phyloP scores from a whole-genome alignment of 2,329 filamentous ascomycete genomes.

The Fusarium sp. region DNA sequence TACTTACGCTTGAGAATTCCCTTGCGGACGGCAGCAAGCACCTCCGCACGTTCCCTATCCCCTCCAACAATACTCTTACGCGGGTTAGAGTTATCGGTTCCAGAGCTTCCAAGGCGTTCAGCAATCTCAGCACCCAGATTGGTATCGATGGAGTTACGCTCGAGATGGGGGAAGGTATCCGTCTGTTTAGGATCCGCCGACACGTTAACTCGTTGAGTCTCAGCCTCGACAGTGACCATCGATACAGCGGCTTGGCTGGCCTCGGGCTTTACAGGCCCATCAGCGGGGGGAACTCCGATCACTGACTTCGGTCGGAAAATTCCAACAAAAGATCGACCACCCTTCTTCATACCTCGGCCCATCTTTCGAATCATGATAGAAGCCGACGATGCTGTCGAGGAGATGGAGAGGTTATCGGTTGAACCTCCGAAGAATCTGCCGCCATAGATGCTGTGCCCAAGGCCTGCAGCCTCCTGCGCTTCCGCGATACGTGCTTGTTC shows the following conservation, averaged over 20 bases:
- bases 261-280: conserved; percentile 70
- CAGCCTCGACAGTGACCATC: conserved; percentile 95
- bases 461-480: conserved; percentile 90
- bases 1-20: conserved; percentile 90
- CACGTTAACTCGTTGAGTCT: conserved; percentile 85
- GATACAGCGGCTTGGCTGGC: conserved; percentile 87
- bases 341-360: conserved; percentile 98
- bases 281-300: conserved; percentile 79
- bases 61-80: conserved; percentile 93
- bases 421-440: conserved; percentile 89
- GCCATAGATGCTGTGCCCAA: conserved; percentile 94
- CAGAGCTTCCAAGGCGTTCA: conserved; percentile 68
- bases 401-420: conserved; percentile 93
- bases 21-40: conserved; percentile 91
- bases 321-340: conserved; percentile 88
- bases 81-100: conserved; percentile 70
- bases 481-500: conserved; percentile 93
- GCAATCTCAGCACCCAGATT: conserved; percentile 60
- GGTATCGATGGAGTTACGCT: conserved; percentile 83
- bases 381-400: conserved; percentile 88
- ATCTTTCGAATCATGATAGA: conserved; percentile 98
- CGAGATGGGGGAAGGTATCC: conserved; percentile 81
- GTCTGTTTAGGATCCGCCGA: conserved; percentile 77
- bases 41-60: conserved; percentile 90
- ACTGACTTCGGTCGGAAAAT: conserved; percentile 96